These are phyloP conservation scores for Epichloe sp. DNA, from an alignment of 2,329 filamentous ascomycete genomes.

Conservation along the genomic window DNA sequence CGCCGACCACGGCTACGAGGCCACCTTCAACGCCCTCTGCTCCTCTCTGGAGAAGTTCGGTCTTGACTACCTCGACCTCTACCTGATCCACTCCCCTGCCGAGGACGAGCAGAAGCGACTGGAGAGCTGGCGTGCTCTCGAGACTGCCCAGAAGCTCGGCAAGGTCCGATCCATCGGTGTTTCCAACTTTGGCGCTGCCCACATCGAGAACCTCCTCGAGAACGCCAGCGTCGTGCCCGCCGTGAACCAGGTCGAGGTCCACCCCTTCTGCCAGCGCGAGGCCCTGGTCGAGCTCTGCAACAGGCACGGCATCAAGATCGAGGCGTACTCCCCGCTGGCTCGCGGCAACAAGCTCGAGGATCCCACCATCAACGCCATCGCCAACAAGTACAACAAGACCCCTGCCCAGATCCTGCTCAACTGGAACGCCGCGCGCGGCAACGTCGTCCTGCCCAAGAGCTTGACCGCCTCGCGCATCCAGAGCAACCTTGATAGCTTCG, in stretches of 20 bases:
- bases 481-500: conserved; percentile 50
- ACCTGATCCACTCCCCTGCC: conserved; percentile 50
- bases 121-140: conserved; percentile 61
- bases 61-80: conserved; percentile 61
- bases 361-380: conserved; percentile 45
- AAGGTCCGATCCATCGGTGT: conserved; percentile 60
- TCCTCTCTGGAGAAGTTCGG: conserved; percentile 53
- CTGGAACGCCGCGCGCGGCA: conserved; percentile 66
- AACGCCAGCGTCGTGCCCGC: conserved; percentile 48
- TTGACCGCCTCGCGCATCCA: conserved; percentile 48
- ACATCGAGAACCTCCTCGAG: conserved; percentile 40
- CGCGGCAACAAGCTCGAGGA: conserved; percentile 35
- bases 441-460: conserved; percentile 65
- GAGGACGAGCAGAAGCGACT: conserved; percentile 54
- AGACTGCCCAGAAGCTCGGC: conserved; percentile 52
- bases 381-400: conserved; percentile 57
- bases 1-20: conserved; percentile 27
- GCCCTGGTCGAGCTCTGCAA: conserved; percentile 43
- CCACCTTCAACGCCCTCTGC: conserved; percentile 45
- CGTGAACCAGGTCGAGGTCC: conserved; percentile 69
- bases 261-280: conserved; percentile 58
- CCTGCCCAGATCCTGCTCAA: conserved; percentile 64
- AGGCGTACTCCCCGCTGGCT: conserved; percentile 41
- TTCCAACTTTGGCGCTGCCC: conserved; percentile 64
- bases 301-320: conserved; percentile 40